Evolutionary conservation across 192 early-diverging fungal genomes (phyloP), one percentile per base, ranked within the genome.

Genomic region (Coemansia sp.): DNA sequence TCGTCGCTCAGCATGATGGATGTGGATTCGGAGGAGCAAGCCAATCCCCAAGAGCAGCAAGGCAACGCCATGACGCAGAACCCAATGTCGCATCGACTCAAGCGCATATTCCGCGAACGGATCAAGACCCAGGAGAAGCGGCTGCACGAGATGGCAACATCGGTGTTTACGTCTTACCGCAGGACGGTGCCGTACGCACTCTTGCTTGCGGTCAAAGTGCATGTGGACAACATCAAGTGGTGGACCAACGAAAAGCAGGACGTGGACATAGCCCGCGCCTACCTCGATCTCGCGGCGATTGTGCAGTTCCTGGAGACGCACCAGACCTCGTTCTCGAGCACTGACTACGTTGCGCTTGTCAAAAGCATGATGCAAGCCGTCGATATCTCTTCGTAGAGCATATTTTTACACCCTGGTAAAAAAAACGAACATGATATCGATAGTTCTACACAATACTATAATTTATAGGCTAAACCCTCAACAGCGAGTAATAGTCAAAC

Each of bases 211-310:
- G 73, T 73, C 46, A 81, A 81, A 46, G 73, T 81, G 23, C 78
- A 81, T 58, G 42, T 75, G 13, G 78, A 81, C 73, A 81, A 72
- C 41, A 81, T 75, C n/a, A 62, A 81, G 67, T 81, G 73, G 66
- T 71, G 73, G 69, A 38, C 73, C 41, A 57, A 66, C 42, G 69
- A 74, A 38, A 59, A 61, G 20, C 65, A 68, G n/a, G 62, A 53
- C n/a, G 65, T 55, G 15, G 69, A 74, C n/a, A 69, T 66, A 32
- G 66, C 73, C 32, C 78, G 63, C 23, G 66, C 78, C 0, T 75
- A 72, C 53, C 63, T 72, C 17, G 78, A 81, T 58, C 59, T 75
- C 23, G 59, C 73, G 0, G 69, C 60, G 9, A 65, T 71, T 29
- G 73, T 66, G 15, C 68, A 58, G 43, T 74, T 80, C 56, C 66